Percentiles rank a stretch among this genome's conserved stretches.
Evolutionary conservation across 192 early-diverging fungal genomes (phyloP).

Genomic region (Pilobolus umbonatus): DNA sequence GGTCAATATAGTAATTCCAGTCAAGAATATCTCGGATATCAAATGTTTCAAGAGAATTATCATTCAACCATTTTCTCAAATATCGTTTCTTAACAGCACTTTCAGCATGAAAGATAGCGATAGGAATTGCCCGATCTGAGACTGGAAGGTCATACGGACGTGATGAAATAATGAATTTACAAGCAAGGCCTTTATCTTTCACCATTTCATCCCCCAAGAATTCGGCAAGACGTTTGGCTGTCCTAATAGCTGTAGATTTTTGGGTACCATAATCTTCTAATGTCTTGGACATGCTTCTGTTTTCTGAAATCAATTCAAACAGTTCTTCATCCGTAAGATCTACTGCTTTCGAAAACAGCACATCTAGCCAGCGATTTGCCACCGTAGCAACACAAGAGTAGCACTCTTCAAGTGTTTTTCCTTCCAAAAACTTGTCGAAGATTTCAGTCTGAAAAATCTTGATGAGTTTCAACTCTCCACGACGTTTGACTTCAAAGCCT

Average conservation of each 20-base stretch:
- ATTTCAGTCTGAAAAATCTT: conserved; percentile 96
- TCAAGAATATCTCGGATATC: conserved; percentile 92
- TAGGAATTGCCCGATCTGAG: conserved; percentile 90
- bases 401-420: conserved; percentile 78
- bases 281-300: conserved; percentile 93
- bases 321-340: conserved; percentile 83
- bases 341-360: conserved; percentile 79
- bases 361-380: conserved; percentile 93
- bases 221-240: conserved; percentile 91
- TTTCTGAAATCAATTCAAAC: conserved; percentile 96
- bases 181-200: conserved; percentile 93
- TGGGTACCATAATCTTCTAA: conserved; percentile 90
- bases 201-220: conserved; percentile 98
- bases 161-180: conserved; percentile 90
- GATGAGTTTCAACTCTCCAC: conserved; percentile 97
- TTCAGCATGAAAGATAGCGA: conserved; percentile 91
- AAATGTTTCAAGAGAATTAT: conserved; percentile 62
- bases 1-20: conserved; percentile 96
- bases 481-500: conserved; percentile 98
- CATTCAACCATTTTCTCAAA: conserved; percentile 90
- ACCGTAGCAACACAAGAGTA: conserved; percentile 85
- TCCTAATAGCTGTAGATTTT: conserved; percentile 94
- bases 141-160: conserved; percentile 82
- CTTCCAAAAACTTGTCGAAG: conserved; percentile 91
- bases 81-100: conserved; percentile 69